phyloP scores from a whole-genome alignment of 805 yeast genomes.

The Yueomyces sp. region DNA sequence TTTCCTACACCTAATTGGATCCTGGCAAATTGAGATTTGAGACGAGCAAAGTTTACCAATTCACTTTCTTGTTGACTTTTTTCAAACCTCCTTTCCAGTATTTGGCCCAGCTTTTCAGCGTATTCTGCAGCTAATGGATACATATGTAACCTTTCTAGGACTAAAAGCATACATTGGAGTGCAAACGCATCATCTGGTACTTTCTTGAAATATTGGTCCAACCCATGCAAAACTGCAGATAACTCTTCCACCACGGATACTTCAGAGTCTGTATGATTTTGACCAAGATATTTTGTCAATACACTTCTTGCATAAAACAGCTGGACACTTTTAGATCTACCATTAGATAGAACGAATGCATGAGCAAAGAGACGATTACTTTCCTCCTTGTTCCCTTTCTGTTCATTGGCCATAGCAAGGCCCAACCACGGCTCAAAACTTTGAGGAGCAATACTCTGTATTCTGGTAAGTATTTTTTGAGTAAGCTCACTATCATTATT shows the following conservation, averaged over 20 bases:
- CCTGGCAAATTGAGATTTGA: conserved; percentile 63
- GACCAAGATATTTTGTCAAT: conserved; percentile 32
- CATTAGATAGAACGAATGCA: conserved; percentile 65
- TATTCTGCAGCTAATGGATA: conserved; percentile 39
- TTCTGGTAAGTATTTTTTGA: conserved; percentile 51
- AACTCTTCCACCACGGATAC: conserved; percentile 50
- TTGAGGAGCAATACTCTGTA: conserved; percentile 75
- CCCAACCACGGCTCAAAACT: conserved; percentile 74
- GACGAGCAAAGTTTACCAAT: conserved; percentile 38
- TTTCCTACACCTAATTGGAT: conserved; percentile 46
- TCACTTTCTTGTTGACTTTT: conserved; percentile 34
- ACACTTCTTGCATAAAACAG: conserved; percentile 55
- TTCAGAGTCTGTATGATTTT: conserved; percentile 37
- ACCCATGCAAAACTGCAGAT: conserved; percentile 53
- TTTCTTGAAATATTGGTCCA: conserved; percentile 48
- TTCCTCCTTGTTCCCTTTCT: conserved; percentile 33
- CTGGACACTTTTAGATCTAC: conserved; percentile 55
- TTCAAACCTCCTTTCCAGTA: conserved; percentile 47
- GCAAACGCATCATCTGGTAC: conserved; percentile 47
- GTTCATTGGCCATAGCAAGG: conserved; percentile 51
- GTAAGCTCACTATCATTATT: conserved; percentile 64
- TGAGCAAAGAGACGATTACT: conserved; percentile 59
- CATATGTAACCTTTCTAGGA: conserved; percentile 59
- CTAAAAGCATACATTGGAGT: conserved; percentile 37
- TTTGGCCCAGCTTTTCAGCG: conserved; percentile 32